These are phyloP conservation scores for Aegilops speltoides DNA, from an alignment of 176 grass and related monocot species.

Conservation along the genomic window DNA sequence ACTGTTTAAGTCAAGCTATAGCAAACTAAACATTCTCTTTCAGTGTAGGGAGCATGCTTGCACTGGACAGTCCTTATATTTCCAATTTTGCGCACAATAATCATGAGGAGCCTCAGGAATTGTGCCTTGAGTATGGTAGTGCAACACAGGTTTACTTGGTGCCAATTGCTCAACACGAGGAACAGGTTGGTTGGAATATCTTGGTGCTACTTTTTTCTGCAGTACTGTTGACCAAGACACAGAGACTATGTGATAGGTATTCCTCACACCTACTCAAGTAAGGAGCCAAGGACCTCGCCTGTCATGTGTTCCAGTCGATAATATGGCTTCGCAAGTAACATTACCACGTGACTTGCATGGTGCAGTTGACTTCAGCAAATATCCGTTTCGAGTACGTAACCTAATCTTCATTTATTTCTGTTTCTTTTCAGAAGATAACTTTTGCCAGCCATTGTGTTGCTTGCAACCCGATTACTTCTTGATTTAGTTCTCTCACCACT, in stretches of 20 bases:
- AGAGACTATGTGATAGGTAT: slow-evolving; percentile 54
- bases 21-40: slow-evolving; percentile 37
- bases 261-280: slow-evolving; percentile 84
- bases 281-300: slow-evolving; percentile 60
- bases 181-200: slow-evolving; percentile 64
- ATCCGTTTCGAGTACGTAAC: slow-evolving; percentile 83
- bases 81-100: slow-evolving; percentile 43
- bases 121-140: slow-evolving; percentile 92
- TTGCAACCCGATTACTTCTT: background rate
- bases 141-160: slow-evolving; percentile 86
- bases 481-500: slow-evolving; percentile 22
- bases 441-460: slow-evolving; percentile 7
- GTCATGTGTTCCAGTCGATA: slow-evolving; percentile 31
- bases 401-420: slow-evolving; percentile 20
- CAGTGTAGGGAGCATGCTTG: slow-evolving; percentile 96
- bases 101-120: slow-evolving; percentile 53
- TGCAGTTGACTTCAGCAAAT: slow-evolving; percentile 89
- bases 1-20: slow-evolving; percentile 9
- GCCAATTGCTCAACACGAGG: slow-evolving; percentile 81
- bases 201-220: slow-evolving; percentile 26
- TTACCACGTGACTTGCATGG: slow-evolving; percentile 79
- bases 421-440: slow-evolving; percentile 24
- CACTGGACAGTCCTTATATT: slow-evolving; percentile 86
- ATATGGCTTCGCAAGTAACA: slow-evolving; percentile 67
- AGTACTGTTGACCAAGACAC: slow-evolving; percentile 24